phyloP scores from a whole-genome alignment of 495 filamentous ascomycete species.

The Friedmanniomyces endolithicus region DNA sequence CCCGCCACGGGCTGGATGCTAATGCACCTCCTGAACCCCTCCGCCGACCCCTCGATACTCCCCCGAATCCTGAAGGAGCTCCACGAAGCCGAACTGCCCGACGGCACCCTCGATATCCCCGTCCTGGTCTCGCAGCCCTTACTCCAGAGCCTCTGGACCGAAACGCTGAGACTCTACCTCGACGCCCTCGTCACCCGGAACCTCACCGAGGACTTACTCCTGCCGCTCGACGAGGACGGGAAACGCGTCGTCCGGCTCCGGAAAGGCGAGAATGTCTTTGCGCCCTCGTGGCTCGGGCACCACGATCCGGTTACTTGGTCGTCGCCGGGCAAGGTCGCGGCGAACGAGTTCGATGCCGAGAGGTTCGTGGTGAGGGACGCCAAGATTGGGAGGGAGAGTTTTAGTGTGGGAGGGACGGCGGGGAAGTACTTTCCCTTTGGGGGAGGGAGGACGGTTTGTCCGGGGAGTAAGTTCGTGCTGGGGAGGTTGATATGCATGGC shows the following conservation, averaged over 20 bases:
- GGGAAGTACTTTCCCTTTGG: conserved; percentile 23
- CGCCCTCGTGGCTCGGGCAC: conserved; percentile 20
- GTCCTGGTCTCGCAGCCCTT: conserved; percentile 16
- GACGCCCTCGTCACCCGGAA: conserved; percentile 22
- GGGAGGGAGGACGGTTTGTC: conserved; percentile 17
- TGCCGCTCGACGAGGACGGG: conserved; percentile 19
- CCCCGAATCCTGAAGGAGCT: conserved; percentile 18
- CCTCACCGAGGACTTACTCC: conserved; percentile 7
- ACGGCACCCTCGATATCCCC: conserved; percentile 16
- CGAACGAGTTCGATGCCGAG: conserved; percentile 14
- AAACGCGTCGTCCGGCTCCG: conserved; percentile 3
- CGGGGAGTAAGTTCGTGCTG: not conserved
- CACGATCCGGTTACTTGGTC: conserved; percentile 12
- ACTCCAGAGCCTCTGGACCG: conserved; percentile 21
- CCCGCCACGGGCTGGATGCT: conserved; percentile 23
- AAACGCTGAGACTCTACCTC: conserved; percentile 19
- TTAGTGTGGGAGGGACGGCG: conserved; percentile 4
- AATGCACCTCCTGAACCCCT: conserved; percentile 21
- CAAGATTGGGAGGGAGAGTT: conserved; percentile 12
- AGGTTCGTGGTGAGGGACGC: conserved; percentile 15
- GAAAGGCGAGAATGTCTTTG: conserved; percentile 20
- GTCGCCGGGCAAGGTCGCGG: not conserved
- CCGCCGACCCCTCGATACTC: conserved; percentile 13
- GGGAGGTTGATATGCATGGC: not conserved
- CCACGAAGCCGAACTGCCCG: conserved; percentile 2